Percentiles rank a stretch among this genome's conserved stretches.
Conservation (phyloP, 2,329 filamentous ascomycete species). For the Epichloe gansuensis region DNA sequence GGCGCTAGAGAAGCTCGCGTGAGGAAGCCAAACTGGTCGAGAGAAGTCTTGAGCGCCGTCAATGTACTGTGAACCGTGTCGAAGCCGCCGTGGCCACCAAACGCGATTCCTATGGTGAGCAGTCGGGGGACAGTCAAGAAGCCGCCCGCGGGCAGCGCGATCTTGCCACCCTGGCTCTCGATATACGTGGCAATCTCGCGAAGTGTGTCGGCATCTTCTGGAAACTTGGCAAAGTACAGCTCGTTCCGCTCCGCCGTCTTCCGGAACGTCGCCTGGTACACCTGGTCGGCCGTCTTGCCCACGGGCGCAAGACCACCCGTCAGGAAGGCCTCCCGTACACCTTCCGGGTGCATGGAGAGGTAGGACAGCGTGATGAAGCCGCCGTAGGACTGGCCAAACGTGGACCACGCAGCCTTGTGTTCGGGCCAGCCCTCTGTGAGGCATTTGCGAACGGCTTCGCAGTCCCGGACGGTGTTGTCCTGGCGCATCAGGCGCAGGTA, state of each 20-base stretch:
- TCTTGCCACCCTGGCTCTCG: constrained; percentile 30
- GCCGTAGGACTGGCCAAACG: constrained; percentile 85
- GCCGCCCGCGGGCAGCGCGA: constrained; percentile 60
- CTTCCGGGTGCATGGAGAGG: constrained; percentile 65
- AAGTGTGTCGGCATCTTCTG: constrained; percentile 61
- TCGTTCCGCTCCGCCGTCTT: constrained; percentile 60
- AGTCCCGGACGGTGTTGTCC: constrained; percentile 80
- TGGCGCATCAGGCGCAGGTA: constrained; percentile 80
- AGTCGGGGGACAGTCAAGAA: constrained; percentile 60
- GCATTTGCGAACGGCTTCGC: constrained; percentile 68
- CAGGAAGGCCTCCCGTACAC: constrained; percentile 69
- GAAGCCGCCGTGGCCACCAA: constrained; percentile 69
- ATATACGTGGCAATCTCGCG: constrained; percentile 55
- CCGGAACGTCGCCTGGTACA: constrained; percentile 60
- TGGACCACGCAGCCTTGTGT: constrained; percentile 65
- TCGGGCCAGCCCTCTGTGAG: constrained; percentile 57
- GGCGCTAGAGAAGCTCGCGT: constrained; percentile 56
- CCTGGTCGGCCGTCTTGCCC: constrained; percentile 55
- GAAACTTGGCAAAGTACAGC: constrained; percentile 74
- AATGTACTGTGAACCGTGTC: constrained; percentile 64
- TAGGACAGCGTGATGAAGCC: constrained; percentile 80
- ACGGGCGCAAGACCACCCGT: constrained; percentile 76
- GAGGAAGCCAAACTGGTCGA: constrained; percentile 64
- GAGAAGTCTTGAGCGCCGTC: constrained; percentile 55
- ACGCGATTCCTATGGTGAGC: constrained; percentile 61